Evolutionary conservation across 345 rosid species (phyloP).

Genomic region (Arabis alpina): DNA sequence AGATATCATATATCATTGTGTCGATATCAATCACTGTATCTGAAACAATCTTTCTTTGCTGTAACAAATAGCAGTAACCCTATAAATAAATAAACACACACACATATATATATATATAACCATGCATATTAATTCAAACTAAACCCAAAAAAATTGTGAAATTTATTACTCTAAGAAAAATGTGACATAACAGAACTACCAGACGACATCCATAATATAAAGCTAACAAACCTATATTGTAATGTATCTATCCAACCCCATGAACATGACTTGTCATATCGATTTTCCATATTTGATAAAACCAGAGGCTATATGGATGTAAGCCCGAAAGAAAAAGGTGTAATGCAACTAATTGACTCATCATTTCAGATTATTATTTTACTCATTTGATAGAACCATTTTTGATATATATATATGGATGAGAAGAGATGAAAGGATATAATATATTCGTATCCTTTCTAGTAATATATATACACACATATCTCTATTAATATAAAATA

Average conservation of each 20-base stretch:
- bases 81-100: too few relatives aligned
- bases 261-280: slow-evolving; percentile 40
- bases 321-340: slow-evolving; percentile 25
- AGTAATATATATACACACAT: slow-evolving; percentile 24
- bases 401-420: slow-evolving; percentile 38
- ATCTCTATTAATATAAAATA: slow-evolving; percentile 27
- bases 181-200: slow-evolving; percentile 16
- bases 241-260: slow-evolving; percentile 37
- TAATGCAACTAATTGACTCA: slow-evolving; percentile 35
- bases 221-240: slow-evolving; percentile 1
- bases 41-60: neutral
- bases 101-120: neutral
- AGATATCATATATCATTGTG: slow-evolving; percentile 1
- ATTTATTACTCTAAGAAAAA: neutral
- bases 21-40: slow-evolving; percentile 9
- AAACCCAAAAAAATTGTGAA: neutral
- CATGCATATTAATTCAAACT: neutral
- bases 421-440: slow-evolving; percentile 34
- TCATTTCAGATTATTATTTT: slow-evolving; percentile 28
- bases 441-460: slow-evolving; percentile 31
- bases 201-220: slow-evolving; percentile 21
- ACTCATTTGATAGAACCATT: slow-evolving; percentile 29
- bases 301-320: slow-evolving; percentile 15
- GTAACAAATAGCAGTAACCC: neutral
- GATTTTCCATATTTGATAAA: slow-evolving; percentile 7